Evolutionary conservation across 2,329 filamentous ascomycete genomes (phyloP), one percentile per base, ranked within the genome.

Genomic region (Arthrinium puccinioides): DNA sequence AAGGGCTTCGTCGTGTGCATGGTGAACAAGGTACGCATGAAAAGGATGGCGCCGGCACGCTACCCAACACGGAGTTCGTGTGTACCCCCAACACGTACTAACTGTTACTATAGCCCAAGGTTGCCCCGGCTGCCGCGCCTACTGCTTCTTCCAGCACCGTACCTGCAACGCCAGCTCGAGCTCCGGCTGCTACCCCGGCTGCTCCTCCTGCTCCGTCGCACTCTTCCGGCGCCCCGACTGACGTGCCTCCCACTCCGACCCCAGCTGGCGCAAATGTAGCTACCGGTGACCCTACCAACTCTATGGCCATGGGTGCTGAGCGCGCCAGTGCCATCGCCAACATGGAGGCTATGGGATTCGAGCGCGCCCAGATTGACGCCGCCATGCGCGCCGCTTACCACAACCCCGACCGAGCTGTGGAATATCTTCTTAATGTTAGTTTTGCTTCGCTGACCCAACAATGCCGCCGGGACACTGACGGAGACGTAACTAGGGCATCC

Each of bases 1-100:
- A 98, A 97, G 74, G 92, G 92, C 25, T 98, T 97, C 62, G 88
- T 98, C 54, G 92, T 98, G 43, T 98, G 92, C 70, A 95, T 98
- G 81, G 82, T 94, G 53, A 87, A 87, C 60, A 97, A 97, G 85
- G 89, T 94, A 69, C 45, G 63, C 30, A 28, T n/a, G n/a, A n/a
- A n/a, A n/a, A n/a, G n/a, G n/a, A n/a, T n/a, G n/a, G n/a, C n/a
- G n/a, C n/a, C n/a, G n/a, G n/a, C n/a, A n/a, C n/a, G n/a, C n/a
- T n/a, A n/a, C n/a, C n/a, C n/a, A n/a, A n/a, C n/a, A n/a, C n/a
- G n/a, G n/a, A n/a, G n/a, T n/a, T n/a, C n/a, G n/a, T n/a, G n/a
- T n/a, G n/a, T n/a, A n/a, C n/a, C n/a, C n/a, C n/a, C n/a, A n/a
- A n/a, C n/a, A n/a, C n/a, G n/a, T n/a, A n/a, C 33, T 36, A 13